Conservation (phyloP, 192 early-diverging fungal genomes). For the Bifiguratus adelaidae region DNA sequence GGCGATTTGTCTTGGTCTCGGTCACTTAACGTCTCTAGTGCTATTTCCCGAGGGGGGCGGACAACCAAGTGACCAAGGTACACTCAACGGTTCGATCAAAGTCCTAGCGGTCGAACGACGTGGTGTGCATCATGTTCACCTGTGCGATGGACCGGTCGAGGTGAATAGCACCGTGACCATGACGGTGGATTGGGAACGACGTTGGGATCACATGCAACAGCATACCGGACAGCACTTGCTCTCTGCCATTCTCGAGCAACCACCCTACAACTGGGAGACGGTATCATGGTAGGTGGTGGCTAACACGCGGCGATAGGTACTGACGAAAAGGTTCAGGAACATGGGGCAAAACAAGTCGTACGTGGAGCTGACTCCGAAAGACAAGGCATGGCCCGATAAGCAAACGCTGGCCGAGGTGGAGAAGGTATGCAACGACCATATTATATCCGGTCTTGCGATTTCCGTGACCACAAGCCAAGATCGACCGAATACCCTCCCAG, state of each 20-base stretch:
- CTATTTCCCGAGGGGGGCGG: slow-evolving; percentile 76
- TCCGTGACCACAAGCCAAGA: slow-evolving; percentile 31
- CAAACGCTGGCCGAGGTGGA: slow-evolving; percentile 39
- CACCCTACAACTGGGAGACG: slow-evolving; percentile 45
- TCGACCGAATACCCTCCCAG: slow-evolving; percentile 36
- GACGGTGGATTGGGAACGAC: slow-evolving; percentile 50
- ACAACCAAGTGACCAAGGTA: slow-evolving; percentile 56
- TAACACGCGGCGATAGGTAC: background rate
- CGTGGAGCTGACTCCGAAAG: slow-evolving; percentile 52
- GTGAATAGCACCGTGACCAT: slow-evolving; percentile 34
- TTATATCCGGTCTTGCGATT: slow-evolving; percentile 23
- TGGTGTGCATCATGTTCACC: slow-evolving; percentile 51
- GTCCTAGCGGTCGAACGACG: slow-evolving; percentile 47
- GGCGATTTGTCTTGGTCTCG: background rate
- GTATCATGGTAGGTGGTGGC: slow-evolving; percentile 44
- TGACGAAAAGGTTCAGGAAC: slow-evolving; percentile 15
- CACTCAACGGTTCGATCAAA: slow-evolving; percentile 26
- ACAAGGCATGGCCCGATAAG: too few species aligned
- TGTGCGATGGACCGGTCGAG: slow-evolving; percentile 31
- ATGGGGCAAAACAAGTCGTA: slow-evolving; percentile 42
- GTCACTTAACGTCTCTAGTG: slow-evolving; percentile 16
- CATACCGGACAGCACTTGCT: slow-evolving; percentile 69
- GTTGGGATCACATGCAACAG: slow-evolving; percentile 68
- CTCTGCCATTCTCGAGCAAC: slow-evolving; percentile 50
- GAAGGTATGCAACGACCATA: slow-evolving; percentile 37